Evolutionary conservation across 306 rosid species (phyloP).

Genomic region (Lablab purpureus): DNA sequence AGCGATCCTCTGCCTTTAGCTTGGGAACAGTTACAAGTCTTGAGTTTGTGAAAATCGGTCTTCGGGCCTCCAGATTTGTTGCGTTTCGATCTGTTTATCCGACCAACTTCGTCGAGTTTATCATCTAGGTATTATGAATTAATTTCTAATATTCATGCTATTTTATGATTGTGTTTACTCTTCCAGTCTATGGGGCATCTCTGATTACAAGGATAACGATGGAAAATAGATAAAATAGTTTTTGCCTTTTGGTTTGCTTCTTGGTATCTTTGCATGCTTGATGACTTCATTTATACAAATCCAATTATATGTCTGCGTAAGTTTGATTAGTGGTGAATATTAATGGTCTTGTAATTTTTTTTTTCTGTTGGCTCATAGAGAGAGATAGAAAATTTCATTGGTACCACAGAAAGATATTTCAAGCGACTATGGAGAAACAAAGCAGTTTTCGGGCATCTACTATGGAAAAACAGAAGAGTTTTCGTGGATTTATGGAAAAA

Average conservation of each 20-base stretch:
- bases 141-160: conserved; percentile 10
- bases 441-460: conserved; percentile 42
- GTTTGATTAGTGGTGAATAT: conserved; percentile 18
- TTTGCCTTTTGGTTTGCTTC: background rate
- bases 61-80: conserved; percentile 35
- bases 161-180: conserved; percentile 19
- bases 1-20: conserved; percentile 25
- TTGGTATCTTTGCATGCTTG: conserved; percentile 22
- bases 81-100: conserved; percentile 35
- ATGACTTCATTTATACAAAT: conserved; percentile 5
- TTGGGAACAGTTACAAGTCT: conserved; percentile 28
- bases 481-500: conserved; percentile 85
- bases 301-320: background rate
- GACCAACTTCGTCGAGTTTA: conserved; percentile 36
- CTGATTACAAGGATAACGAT: background rate
- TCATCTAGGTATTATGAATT: conserved; percentile 43
- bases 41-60: conserved; percentile 34
- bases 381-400: conserved; percentile 18
- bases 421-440: conserved; percentile 52
- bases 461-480: conserved; percentile 85
- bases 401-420: conserved; percentile 15
- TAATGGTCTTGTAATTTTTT: conserved; percentile 23
- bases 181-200: conserved; percentile 25
- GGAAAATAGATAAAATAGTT: conserved; percentile 13
- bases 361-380: conserved; percentile 6